Evolutionary conservation across 108 stramenopile genomes (phyloP).

Genomic region (Discostella pseudostelligera): DNA sequence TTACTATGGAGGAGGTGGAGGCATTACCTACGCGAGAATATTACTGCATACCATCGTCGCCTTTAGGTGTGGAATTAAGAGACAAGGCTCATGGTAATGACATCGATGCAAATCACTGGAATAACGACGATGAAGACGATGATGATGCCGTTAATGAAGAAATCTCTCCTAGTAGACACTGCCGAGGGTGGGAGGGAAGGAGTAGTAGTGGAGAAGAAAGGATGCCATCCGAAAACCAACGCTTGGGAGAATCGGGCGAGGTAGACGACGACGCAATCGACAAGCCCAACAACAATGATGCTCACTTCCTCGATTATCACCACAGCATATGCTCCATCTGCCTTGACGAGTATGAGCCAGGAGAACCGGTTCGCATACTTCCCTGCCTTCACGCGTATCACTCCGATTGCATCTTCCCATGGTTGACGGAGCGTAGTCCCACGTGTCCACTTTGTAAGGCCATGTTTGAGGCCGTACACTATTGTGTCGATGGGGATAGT

Average conservation of each 20-base stretch:
- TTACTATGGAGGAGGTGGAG: slow-evolving; percentile 49
- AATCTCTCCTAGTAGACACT: neutral
- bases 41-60: neutral
- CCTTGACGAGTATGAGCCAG: slow-evolving; percentile 82
- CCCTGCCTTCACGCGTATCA: slow-evolving; percentile 90
- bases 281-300: neutral
- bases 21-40: slow-evolving; percentile 41
- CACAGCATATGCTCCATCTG: slow-evolving; percentile 81
- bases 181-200: neutral
- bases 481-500: slow-evolving; percentile 20
- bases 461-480: slow-evolving; percentile 48
- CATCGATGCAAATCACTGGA: neutral
- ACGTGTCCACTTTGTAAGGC: slow-evolving; percentile 85
- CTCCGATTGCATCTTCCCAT: slow-evolving; percentile 84
- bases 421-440: slow-evolving; percentile 83
- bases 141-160: neutral
- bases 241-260: neutral
- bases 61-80: slow-evolving; percentile 25
- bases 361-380: slow-evolving; percentile 67
- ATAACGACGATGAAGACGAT: neutral
- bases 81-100: slow-evolving; percentile 36
- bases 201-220: slow-evolving; percentile 11
- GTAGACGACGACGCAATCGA: neutral
- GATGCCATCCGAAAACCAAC: slow-evolving; percentile 12
- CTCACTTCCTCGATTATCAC: slow-evolving; percentile 8